A percentile compares a stretch with the other conserved stretches of the same genome.
Conservation (phyloP, 225 moss, liverwort and hornwort species). For the Pseudoscleropodium purum region DNA sequence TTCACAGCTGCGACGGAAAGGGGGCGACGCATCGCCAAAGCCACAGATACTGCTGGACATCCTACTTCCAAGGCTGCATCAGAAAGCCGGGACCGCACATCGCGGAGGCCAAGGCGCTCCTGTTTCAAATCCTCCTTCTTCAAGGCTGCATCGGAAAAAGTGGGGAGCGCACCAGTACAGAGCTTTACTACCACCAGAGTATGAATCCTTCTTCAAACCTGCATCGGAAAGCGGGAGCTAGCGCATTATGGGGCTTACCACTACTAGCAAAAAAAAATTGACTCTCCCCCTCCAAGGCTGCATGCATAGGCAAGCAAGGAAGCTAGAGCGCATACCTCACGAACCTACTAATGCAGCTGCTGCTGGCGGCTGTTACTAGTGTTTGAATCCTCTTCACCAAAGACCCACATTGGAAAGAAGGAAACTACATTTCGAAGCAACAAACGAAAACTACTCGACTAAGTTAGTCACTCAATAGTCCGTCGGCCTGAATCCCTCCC, state of each 20-base stretch:
- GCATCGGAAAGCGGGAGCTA: background rate
- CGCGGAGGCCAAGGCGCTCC: background rate
- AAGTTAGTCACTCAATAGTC: background rate
- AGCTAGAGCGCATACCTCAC: background rate
- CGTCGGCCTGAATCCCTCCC: background rate
- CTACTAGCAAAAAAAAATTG: too few relatives aligned
- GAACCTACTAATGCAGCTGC: background rate
- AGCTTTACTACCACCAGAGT: too few relatives aligned
- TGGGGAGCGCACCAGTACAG: too few relatives aligned
- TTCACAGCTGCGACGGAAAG: background rate
- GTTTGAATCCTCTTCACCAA: background rate
- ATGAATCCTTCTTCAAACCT: background rate
- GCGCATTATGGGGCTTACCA: background rate
- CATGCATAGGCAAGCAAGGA: background rate
- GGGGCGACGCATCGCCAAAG: background rate
- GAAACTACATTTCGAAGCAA: background rate
- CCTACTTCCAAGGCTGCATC: background rate
- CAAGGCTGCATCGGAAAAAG: background rate
- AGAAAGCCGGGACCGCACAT: background rate
- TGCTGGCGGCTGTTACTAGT: background rate
- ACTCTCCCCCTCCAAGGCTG: background rate
- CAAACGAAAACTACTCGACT: background rate
- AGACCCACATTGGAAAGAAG: background rate
- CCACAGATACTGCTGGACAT: background rate
- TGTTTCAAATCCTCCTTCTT: background rate